A percentile compares a stretch with the other conserved stretches of the same genome.
Evolutionary conservation across 2,329 filamentous ascomycete genomes (phyloP).

Genomic region (Elsinoe ampelina): DNA sequence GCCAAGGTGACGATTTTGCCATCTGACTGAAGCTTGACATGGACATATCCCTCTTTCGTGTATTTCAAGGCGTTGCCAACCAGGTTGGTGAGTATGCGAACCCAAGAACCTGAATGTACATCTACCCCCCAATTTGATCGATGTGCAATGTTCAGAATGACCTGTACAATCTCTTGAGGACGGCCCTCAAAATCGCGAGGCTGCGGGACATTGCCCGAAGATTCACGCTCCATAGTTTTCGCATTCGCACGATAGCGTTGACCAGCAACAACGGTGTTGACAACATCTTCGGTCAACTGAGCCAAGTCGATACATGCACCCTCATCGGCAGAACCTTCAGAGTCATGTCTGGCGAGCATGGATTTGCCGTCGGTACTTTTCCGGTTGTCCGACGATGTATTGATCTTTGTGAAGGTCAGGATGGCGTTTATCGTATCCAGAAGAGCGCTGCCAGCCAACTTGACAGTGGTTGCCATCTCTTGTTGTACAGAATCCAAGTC

Average conservation of each 20-base stretch:
- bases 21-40: constrained; percentile 18
- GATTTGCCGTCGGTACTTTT: constrained; percentile 7
- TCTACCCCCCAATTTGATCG: constrained; percentile 32
- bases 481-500: constrained; percentile 31
- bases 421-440: constrained; percentile 40
- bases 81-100: constrained; percentile 40
- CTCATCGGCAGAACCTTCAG: constrained; percentile 13
- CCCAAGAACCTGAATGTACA: constrained; percentile 36
- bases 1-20: neutral
- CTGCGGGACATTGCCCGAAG: neutral
- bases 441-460: constrained; percentile 40
- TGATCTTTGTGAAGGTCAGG: constrained; percentile 37
- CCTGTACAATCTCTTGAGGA: constrained; percentile 22
- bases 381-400: constrained; percentile 21
- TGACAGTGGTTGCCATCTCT: constrained; percentile 39
- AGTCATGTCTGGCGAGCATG: constrained; percentile 9
- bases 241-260: constrained; percentile 9
- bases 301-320: constrained; percentile 20
- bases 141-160: constrained; percentile 33
- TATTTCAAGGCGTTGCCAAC: constrained; percentile 42
- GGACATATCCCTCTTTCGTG: constrained; percentile 31
- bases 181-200: neutral
- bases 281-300: constrained; percentile 19
- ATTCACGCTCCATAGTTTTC: neutral
- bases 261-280: constrained; percentile 16